Conservation (phyloP, 176 grass and related monocot species). For the Eragrostis nindensis region DNA sequence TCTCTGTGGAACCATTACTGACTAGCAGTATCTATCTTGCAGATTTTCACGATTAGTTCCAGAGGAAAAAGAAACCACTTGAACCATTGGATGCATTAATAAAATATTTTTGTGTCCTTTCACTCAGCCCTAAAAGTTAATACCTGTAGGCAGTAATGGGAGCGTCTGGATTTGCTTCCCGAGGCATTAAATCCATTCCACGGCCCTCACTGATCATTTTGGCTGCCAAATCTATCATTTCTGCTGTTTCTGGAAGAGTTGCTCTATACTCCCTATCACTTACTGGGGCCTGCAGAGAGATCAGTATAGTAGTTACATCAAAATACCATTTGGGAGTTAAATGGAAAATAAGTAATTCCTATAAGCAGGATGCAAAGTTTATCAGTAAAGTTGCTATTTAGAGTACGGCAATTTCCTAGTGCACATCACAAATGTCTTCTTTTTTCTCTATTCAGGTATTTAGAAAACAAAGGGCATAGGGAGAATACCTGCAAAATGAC, state of each 20-base stretch:
- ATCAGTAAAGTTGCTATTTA: slow-evolving; percentile 32
- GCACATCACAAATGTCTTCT: slow-evolving; percentile 12
- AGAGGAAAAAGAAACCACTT: slow-evolving; percentile 14
- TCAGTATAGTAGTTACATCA: slow-evolving; percentile 33
- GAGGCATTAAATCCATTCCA: slow-evolving; percentile 91
- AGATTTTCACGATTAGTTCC: slow-evolving; percentile 10
- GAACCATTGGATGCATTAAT: not conserved
- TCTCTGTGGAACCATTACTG: not conserved
- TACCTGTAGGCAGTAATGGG: slow-evolving; percentile 96
- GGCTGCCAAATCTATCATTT: slow-evolving; percentile 88
- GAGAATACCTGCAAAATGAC: slow-evolving; percentile 87
- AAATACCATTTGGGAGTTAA: slow-evolving; percentile 14
- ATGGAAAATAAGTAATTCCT: slow-evolving; percentile 25
- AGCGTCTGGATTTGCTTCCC: slow-evolving; percentile 84
- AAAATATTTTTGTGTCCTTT: not conserved
- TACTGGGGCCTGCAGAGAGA: slow-evolving; percentile 73
- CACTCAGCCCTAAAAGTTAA: slow-evolving; percentile 5
- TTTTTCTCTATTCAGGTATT: slow-evolving; percentile 6
- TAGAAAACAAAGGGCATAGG: slow-evolving; percentile 22
- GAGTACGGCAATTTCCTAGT: not conserved
- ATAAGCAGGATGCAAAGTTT: slow-evolving; percentile 27
- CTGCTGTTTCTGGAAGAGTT: slow-evolving; percentile 89
- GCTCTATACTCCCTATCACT: slow-evolving; percentile 97
- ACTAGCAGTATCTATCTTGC: slow-evolving; percentile 5
- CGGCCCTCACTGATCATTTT: slow-evolving; percentile 77